Conservation (phyloP, 2,329 filamentous ascomycete species). For the Xylaria polymorpha region DNA sequence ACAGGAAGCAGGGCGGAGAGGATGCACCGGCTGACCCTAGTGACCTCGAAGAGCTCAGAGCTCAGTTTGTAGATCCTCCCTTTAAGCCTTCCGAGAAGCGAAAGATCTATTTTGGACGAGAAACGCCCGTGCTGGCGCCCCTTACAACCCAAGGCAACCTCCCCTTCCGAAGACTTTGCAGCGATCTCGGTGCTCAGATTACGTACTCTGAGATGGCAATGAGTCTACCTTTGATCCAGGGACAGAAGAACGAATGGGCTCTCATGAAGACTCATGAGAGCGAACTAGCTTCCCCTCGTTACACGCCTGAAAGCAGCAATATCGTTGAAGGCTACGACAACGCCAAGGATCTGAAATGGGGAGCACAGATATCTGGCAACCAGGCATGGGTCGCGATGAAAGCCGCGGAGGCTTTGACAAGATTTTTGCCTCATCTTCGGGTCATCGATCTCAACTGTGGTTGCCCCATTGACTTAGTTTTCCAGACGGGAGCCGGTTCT, state of each 20-base stretch:
- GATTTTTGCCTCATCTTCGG: conserved; percentile 82
- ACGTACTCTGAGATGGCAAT: conserved; percentile 99
- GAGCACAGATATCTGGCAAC: conserved; percentile 91
- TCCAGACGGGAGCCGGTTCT: conserved; percentile 86
- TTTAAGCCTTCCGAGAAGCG: conserved; percentile 94
- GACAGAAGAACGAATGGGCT: conserved; percentile 92
- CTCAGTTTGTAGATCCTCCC: conserved; percentile 85
- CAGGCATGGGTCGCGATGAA: conserved; percentile 93
- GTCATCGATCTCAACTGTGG: conserved; percentile 97
- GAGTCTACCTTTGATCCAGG: conserved; percentile 88
- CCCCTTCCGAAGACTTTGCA: conserved; percentile 90
- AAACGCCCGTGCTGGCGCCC: conserved; percentile 93
- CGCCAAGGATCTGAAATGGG: conserved; percentile 85
- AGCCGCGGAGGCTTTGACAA: conserved; percentile 82
- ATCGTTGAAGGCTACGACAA: conserved; percentile 84
- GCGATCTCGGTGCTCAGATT: conserved; percentile 87
- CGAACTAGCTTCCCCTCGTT: conserved; percentile 78
- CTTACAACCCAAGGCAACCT: conserved; percentile 97
- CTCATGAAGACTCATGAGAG: conserved; percentile 91
- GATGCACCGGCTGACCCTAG: conserved; percentile 51
- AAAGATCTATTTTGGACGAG: conserved; percentile 89
- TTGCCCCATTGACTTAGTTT: conserved; percentile 96
- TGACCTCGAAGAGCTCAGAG: conserved; percentile 74
- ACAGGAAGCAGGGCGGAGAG: conserved; percentile 57
- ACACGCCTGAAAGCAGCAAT: conserved; percentile 62